Conservation (phyloP, 768 basidiomycete genomes). For the Mycena belliarum region DNA sequence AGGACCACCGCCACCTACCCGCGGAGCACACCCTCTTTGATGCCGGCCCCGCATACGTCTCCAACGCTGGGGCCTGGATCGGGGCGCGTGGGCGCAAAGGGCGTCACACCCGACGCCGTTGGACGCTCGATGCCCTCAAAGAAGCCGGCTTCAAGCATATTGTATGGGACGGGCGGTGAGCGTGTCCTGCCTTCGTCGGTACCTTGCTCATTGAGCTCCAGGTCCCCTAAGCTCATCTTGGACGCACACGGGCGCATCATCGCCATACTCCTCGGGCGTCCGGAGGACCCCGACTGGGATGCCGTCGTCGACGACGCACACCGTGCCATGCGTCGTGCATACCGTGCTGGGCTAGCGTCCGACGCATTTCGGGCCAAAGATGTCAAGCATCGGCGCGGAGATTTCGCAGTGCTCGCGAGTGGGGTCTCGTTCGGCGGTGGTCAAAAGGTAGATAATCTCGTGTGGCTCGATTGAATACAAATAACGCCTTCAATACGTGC, state of each 20-base stretch:
- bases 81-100: background rate
- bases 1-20: background rate
- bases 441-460: background rate
- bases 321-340: background rate
- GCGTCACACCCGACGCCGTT: background rate
- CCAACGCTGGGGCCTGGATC: background rate
- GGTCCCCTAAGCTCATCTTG: background rate
- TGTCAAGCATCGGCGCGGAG: background rate
- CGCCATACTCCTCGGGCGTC: background rate
- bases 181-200: background rate
- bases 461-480: no score
- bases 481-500: no score
- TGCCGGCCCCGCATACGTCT: background rate
- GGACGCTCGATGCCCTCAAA: background rate
- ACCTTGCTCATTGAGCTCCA: background rate
- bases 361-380: background rate
- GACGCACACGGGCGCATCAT: background rate
- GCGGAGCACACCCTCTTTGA: background rate
- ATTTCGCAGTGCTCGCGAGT: background rate
- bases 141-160: background rate
- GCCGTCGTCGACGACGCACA: background rate
- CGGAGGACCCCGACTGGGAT: background rate
- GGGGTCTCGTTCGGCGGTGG: conserved; percentile 4
- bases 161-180: background rate
- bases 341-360: background rate